Evolutionary conservation across 2,329 filamentous ascomycete genomes (phyloP).

Genomic region (Claviceps cyperi): DNA sequence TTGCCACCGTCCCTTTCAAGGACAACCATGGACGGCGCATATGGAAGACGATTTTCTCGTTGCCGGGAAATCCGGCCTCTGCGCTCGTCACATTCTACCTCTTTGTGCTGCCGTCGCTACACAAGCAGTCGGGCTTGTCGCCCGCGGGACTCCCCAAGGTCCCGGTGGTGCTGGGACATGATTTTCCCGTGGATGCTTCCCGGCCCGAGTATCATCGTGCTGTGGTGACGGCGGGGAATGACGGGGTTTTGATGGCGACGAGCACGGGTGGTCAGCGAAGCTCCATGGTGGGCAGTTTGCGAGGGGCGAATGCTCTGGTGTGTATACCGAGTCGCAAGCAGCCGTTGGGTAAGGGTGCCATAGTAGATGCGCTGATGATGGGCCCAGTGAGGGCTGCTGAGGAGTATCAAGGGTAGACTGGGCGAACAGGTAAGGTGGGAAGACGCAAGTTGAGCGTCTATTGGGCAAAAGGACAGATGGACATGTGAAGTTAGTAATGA

Average conservation of each 20-base stretch:
- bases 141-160: conserved; percentile 58
- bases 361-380: conserved; percentile 71
- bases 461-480: no score
- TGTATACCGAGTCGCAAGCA: conserved; percentile 55
- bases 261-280: conserved; percentile 88
- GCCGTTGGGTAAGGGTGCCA: conserved; percentile 51
- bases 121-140: conserved; percentile 56
- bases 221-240: conserved; percentile 47
- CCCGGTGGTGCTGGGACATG: conserved; percentile 55
- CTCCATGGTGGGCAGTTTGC: conserved; percentile 76
- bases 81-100: conserved; percentile 88
- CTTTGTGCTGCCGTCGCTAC: conserved; percentile 79
- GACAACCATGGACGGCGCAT: conserved; percentile 42
- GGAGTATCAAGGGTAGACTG: neutral
- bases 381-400: conserved; percentile 24
- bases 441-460: neutral
- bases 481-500: no score
- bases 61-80: conserved; percentile 88
- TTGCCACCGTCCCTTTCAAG: conserved; percentile 69
- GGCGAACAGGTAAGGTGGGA: neutral
- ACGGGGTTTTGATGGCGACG: conserved; percentile 56
- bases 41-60: conserved; percentile 65
- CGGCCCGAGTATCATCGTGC: conserved; percentile 88
- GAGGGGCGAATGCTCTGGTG: conserved; percentile 74
- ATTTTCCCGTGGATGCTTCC: conserved; percentile 61